Evolutionary conservation across 1,284 basidiomycete genomes (phyloP).

Genomic region (Rhodotorula mucilaginosa): DNA sequence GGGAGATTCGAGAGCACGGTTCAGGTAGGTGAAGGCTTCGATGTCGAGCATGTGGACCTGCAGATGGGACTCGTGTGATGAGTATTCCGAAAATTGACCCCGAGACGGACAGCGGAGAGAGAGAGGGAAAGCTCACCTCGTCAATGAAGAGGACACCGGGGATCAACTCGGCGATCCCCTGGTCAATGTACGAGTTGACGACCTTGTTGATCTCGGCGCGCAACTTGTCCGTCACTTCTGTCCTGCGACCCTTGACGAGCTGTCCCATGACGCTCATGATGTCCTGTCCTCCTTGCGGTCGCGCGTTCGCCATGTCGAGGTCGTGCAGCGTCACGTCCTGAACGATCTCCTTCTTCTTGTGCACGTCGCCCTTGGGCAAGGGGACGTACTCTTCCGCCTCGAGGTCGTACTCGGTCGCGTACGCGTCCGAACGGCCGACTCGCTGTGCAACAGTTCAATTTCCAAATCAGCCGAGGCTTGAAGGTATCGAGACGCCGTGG

Average conservation of each 20-base stretch:
- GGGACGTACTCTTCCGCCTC: slow-evolving; percentile 99
- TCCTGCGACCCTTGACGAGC: slow-evolving; percentile 87
- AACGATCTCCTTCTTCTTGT: slow-evolving; percentile 94
- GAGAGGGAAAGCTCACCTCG: slow-evolving; percentile 62
- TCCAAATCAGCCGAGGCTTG: background rate
- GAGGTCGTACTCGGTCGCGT: slow-evolving; percentile 96
- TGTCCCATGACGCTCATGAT: slow-evolving; percentile 99
- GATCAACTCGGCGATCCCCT: slow-evolving; percentile 95
- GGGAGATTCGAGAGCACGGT: slow-evolving; percentile 88
- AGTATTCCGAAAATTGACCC: background rate
- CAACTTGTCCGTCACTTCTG: slow-evolving; percentile 96
- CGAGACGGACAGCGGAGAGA: background rate
- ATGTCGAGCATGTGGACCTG: slow-evolving; percentile 99
- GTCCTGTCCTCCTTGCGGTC: slow-evolving; percentile 85
- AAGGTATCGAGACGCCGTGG: too few species aligned
- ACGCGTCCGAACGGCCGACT: slow-evolving; percentile 94
- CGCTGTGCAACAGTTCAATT: slow-evolving; percentile 56
- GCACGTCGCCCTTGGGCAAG: slow-evolving; percentile 94
- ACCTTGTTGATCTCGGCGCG: slow-evolving; percentile 95
- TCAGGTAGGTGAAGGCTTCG: slow-evolving; percentile 98
- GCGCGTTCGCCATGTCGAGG: slow-evolving; percentile 92
- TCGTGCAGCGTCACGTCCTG: slow-evolving; percentile 97
- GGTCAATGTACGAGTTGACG: slow-evolving; percentile 96
- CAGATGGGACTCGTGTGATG: background rate
- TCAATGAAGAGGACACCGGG: slow-evolving; percentile 98